Base-by-base conservation (phyloP, 495 filamentous ascomycete species). In the Daldinia grandis region DNA sequence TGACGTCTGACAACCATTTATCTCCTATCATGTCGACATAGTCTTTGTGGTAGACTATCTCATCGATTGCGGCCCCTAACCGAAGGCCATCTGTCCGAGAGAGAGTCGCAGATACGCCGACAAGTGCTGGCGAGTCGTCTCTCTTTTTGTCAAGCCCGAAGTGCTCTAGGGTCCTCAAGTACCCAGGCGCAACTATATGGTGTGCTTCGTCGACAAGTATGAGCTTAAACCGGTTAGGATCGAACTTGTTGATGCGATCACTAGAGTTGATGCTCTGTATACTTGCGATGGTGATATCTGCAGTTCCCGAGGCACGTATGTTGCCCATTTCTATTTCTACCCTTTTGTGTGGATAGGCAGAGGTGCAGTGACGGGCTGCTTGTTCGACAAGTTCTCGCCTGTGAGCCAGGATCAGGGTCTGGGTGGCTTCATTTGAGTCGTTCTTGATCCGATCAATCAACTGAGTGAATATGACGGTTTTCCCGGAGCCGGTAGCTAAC, bases 391-490 rank as follows among this genome's bases (percentile, higher is more conserved):
- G 89, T 79, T 99, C 95, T 38, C 89, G 89, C 9, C 96, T 88
- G 81, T 99, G 95, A 47, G 91, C 95, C 24, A 99, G 83, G 66
- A 99, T 97, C 66, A 99, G 85, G 0, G 94, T 97, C 75, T 93
- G 93, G 4, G 87, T 87, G 14, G 91, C 90, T 35, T 69, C 51
- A 33, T 84, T 76, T 49, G 83, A 80, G n/a, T 77, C 82, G 6
- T 89, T 79, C 57, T 83, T 81, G 55, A 98, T 81, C 50, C 92
- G 92, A 60, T 90, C 88, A 55, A 99, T 98, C 9, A 99, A 85
- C 68, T 97, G 93, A 5, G 94, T 98, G 83, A 99, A 99, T 67
- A 99, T 93, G 71, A 99, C 93, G 3, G 95, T 99, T 77, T 99
- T 99, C 4, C 95, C 95, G 64, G 91, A 86, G 0, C 95, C 95